A percentile compares a stretch with the other conserved stretches of the same genome.
phyloP scores from a whole-genome alignment of 1,139 yeast species.

The Magnusiomyces starmeri region DNA sequence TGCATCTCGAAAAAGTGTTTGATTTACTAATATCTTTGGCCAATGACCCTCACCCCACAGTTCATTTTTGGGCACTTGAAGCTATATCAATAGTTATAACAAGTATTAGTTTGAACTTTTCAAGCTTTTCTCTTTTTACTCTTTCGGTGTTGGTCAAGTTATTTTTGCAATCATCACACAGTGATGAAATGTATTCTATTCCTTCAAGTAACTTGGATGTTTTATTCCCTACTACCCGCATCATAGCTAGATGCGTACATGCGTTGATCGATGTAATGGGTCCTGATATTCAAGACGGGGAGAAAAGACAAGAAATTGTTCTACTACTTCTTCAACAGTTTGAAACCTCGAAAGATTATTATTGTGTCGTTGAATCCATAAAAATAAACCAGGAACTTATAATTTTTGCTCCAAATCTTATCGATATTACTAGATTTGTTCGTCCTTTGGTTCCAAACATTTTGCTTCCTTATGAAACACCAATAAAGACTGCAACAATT shows the following conservation, averaged over 20 bases:
- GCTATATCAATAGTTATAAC: constrained; percentile 53
- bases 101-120: constrained; percentile 46
- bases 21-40: constrained; percentile 56
- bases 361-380: constrained; percentile 28
- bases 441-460: constrained; percentile 28
- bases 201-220: constrained; percentile 44
- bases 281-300: constrained; percentile 39
- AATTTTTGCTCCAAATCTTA: constrained; percentile 29
- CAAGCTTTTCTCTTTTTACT: constrained; percentile 38
- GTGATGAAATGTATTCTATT: constrained; percentile 40
- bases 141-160: constrained; percentile 43
- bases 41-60: constrained; percentile 77
- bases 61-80: constrained; percentile 64
- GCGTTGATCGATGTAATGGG: constrained; percentile 44
- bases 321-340: constrained; percentile 29
- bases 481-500: constrained; percentile 31
- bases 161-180: constrained; percentile 49
- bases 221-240: constrained; percentile 37
- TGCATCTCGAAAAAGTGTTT: constrained; percentile 40
- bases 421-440: constrained; percentile 26
- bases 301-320: constrained; percentile 22
- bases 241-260: constrained; percentile 39
- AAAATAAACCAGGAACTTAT: constrained; percentile 28
- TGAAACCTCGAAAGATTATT: constrained; percentile 25
- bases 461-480: constrained; percentile 16